phyloP scores from a whole-genome alignment of 805 yeast species.

The Hyphopichia homilentoma region DNA sequence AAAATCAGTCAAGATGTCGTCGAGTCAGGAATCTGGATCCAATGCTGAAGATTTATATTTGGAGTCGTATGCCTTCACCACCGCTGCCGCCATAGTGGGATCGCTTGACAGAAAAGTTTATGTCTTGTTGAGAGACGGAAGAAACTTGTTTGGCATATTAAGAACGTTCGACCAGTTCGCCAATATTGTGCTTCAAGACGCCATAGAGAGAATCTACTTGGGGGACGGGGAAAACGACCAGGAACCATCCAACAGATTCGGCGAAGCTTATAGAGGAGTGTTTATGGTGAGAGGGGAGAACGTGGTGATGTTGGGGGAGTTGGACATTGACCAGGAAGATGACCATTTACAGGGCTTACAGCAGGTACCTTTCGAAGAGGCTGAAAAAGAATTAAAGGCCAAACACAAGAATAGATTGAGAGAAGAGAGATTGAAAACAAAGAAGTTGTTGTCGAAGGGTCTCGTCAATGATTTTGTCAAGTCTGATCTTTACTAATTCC shows the following conservation, averaged over 20 bases:
- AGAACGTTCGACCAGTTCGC: conserved; percentile 96
- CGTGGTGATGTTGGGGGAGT: conserved; percentile 89
- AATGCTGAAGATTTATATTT: conserved; percentile 56
- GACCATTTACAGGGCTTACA: conserved; percentile 54
- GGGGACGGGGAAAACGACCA: conserved; percentile 33
- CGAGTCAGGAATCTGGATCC: conserved; percentile 19
- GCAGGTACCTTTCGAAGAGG: conserved; percentile 59
- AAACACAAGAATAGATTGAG: conserved; percentile 29
- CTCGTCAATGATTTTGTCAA: conserved; percentile 54
- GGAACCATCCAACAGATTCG: conserved; percentile 45
- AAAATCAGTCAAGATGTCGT: conserved; percentile 1
- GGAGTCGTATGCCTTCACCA: conserved; percentile 79
- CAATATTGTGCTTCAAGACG: conserved; percentile 87
- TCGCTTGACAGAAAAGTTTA: conserved; percentile 81
- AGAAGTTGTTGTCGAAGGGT: conserved; percentile 50
- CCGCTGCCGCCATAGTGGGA: conserved; percentile 87
- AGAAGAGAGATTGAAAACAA: conserved; percentile 43
- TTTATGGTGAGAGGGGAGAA: conserved; percentile 94
- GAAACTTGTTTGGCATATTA: conserved; percentile 80
- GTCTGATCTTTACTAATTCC: too few species aligned
- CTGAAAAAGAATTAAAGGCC: conserved; percentile 42
- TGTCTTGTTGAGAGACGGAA: conserved; percentile 85
- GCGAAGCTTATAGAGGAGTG: conserved; percentile 75
- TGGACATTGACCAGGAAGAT: conserved; percentile 85
- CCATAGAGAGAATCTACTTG: conserved; percentile 78